Evolutionary conservation across 306 rosid genomes (phyloP).

Genomic region (Trifolium fragiferum): DNA sequence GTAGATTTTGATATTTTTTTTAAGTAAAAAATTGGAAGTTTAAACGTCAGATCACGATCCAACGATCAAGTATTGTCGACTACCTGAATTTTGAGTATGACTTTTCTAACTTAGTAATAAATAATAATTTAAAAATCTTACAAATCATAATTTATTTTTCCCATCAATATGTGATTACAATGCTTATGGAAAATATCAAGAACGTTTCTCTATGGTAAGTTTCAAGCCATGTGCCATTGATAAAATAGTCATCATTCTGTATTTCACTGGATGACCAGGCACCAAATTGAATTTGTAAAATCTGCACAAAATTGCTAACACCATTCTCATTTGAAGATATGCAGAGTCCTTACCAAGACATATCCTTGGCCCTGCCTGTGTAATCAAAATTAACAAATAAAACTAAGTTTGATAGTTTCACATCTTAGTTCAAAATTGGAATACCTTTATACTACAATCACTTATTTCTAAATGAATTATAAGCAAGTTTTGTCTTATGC

Average conservation of each 20-base stretch:
- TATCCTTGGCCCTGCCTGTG: conserved; percentile 87
- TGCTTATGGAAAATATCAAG: conserved; percentile 29
- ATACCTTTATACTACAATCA: too few species aligned
- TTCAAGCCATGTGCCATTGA: conserved; percentile 92
- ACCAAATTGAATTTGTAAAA: conserved; percentile 81
- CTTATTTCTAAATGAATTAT: too few species aligned
- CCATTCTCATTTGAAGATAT: conserved; percentile 95
- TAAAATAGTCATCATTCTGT: conserved; percentile 91
- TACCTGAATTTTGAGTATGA: too few species aligned
- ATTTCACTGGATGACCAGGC: conserved; percentile 67
- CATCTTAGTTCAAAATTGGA: not conserved
- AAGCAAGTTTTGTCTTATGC: too few species aligned
- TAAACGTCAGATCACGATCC: too few species aligned
- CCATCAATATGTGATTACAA: conserved; percentile 6
- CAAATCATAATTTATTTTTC: not conserved
- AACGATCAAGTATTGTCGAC: too few species aligned
- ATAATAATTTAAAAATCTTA: not conserved
- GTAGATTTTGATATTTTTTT: too few species aligned
- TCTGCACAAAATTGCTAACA: conserved; percentile 80
- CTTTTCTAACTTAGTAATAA: not conserved
- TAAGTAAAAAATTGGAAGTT: too few species aligned
- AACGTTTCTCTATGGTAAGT: conserved; percentile 62
- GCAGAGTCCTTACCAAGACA: conserved; percentile 98
- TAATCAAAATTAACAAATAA: conserved; percentile 17
- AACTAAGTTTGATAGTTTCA: not conserved